Evolutionary conservation across 1,139 yeast genomes (phyloP), one percentile per base, ranked within the genome.

Genomic region (Meyerozyma athensensis): DNA sequence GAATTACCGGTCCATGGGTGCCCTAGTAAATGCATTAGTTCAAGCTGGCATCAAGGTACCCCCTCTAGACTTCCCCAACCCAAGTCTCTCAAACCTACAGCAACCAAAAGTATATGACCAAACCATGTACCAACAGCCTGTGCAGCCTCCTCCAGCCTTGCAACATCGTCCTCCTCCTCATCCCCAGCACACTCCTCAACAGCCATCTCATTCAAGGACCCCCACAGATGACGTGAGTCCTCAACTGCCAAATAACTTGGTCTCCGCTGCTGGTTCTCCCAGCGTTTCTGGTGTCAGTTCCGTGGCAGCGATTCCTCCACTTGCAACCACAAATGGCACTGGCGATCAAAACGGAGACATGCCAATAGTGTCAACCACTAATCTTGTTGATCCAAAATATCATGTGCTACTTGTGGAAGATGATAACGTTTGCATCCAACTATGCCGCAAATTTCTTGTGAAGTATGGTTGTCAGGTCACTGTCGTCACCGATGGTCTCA

Each of bases 391-490:
- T 43, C 70, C 74, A 3, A 68, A 68, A 47, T 81, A 79, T 60
- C 89, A 79, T 55, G 95, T 86, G 1, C 62, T 87, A 33, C 62
- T 87, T 18, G 96, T 87, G 5, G 95, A 87, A 58, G 96, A 87
- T 60, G 96, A 87, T 55, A 79, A 79, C 35, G 89, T 86, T 26
- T 85, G 94, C 49, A 83, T 89, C 37, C 86, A 81, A 49, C 63
- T 84, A 20, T 84, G 92, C 51, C 72, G 85, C 14, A 85, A 85
- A 56, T 86, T 90, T 54, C 61, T 92, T 44, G 77, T 79, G 50
- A 85, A 86, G 53, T 87, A 85, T 56, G 97, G 97, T 1, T 90
- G 96, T 59, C 81, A 87, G 20, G 96, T 90, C 4, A 92, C 94
- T 33, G 87, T 87, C 19, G 97, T 89, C 0, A 84, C 89, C 13